A percentile compares a stretch with the other conserved stretches of the same genome.
These are phyloP conservation scores for Kwoniella shandongensis DNA, from an alignment of 768 basidiomycete genomes.

Conservation along the genomic window DNA sequence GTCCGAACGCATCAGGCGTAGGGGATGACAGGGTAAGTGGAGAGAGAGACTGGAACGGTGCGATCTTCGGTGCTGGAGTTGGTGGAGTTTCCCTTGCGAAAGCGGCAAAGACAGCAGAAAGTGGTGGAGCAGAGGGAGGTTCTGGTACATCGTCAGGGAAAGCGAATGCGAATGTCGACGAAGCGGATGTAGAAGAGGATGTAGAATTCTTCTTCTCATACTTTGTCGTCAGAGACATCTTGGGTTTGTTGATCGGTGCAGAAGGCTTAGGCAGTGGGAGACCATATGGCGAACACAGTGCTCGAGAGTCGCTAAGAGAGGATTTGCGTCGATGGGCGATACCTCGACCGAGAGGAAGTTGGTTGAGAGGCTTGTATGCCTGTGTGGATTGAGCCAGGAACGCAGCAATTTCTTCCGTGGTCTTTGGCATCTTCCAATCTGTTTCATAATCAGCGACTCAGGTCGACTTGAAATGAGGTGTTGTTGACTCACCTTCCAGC, in stretches of 20 bases:
- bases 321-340: conserved; percentile 38
- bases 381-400: conserved; percentile 38
- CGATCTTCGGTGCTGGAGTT: conserved; percentile 9
- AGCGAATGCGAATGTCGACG: conserved; percentile 18
- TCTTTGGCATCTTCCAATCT: conserved; percentile 30
- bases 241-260: conserved; percentile 8
- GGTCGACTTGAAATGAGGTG: not conserved
- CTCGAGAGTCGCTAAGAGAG: conserved; percentile 30
- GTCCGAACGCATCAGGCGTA: conserved; percentile 16
- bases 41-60: not conserved
- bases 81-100: conserved; percentile 15
- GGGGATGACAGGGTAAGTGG: not conserved
- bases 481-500: conserved; percentile 21
- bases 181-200: conserved; percentile 14
- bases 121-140: conserved; percentile 13
- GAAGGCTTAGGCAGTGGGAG: conserved; percentile 27
- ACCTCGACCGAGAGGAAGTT: conserved; percentile 9
- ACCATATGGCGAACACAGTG: conserved; percentile 35
- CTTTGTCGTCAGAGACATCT: conserved; percentile 36
- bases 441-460: not conserved
- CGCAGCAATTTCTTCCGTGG: conserved; percentile 25
- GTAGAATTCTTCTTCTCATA: conserved; percentile 46
- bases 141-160: conserved; percentile 13
- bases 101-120: conserved; percentile 26
- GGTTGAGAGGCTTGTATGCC: conserved; percentile 35